These are phyloP conservation scores for Camellia granthamiana DNA, from an alignment of 148 eudicot species.

Conservation along the genomic window DNA sequence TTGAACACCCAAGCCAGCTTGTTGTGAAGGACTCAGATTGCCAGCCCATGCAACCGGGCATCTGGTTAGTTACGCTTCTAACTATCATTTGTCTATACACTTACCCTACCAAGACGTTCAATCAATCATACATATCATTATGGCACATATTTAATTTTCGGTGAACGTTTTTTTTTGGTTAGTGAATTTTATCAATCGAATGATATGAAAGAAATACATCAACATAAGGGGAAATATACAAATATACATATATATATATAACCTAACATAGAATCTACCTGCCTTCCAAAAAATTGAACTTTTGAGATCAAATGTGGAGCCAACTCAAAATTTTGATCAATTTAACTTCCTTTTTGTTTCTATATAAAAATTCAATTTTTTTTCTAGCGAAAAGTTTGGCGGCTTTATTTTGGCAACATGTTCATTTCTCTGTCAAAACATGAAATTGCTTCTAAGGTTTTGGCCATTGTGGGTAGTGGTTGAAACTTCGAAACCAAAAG, in stretches of 20 bases:
- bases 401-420: not conserved
- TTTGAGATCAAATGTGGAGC: not conserved
- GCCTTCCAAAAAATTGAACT: not conserved
- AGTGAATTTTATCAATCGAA: too few species aligned
- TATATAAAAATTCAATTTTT: too few species aligned
- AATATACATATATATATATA: too few species aligned
- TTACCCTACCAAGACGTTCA: not conserved
- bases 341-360: not conserved
- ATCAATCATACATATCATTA: too few species aligned
- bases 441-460: not conserved
- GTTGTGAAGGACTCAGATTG: conserved; percentile 76
- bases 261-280: too few species aligned
- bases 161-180: too few species aligned
- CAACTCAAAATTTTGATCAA: not conserved
- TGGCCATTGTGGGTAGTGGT: not conserved
- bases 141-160: too few species aligned
- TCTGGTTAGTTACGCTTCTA: conserved; percentile 52
- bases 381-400: not conserved
- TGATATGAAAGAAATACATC: too few species aligned
- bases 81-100: not conserved
- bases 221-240: too few species aligned
- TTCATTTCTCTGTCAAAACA: not conserved
- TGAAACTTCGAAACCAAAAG: not conserved
- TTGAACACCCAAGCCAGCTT: conserved; percentile 65
- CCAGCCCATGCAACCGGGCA: conserved; percentile 78